Evolutionary conservation across 2,329 filamentous ascomycete species (phyloP).

Genomic region (Coniella vitis): DNA sequence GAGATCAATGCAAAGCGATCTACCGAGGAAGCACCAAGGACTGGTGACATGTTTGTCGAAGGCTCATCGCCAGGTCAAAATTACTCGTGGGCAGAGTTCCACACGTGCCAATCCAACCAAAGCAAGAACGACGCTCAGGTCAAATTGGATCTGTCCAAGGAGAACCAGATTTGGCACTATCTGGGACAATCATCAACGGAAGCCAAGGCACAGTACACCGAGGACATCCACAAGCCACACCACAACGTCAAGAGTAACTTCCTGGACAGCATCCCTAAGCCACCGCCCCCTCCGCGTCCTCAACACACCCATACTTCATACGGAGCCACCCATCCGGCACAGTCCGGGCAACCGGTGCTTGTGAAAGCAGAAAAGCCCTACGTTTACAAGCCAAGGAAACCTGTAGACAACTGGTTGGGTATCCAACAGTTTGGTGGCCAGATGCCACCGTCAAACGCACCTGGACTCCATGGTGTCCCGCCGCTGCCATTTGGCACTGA

Average conservation of each 20-base stretch:
- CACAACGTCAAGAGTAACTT: slow-evolving; percentile 67
- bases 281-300: slow-evolving; percentile 22
- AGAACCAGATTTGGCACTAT: slow-evolving; percentile 82
- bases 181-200: slow-evolving; percentile 82
- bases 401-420: slow-evolving; percentile 21
- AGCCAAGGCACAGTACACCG: slow-evolving; percentile 83
- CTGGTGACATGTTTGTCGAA: slow-evolving; percentile 61
- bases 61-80: slow-evolving; percentile 27
- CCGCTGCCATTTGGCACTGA: slow-evolving; percentile 22
- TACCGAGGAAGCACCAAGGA: slow-evolving; percentile 54
- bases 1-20: slow-evolving; percentile 61
- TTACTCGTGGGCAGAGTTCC: slow-evolving; percentile 74
- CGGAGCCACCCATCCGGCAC: slow-evolving; percentile 16
- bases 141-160: slow-evolving; percentile 65
- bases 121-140: slow-evolving; percentile 50
- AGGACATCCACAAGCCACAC: slow-evolving; percentile 54
- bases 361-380: slow-evolving; percentile 41
- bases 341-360: slow-evolving; percentile 8
- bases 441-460: slow-evolving; percentile 27
- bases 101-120: slow-evolving; percentile 45
- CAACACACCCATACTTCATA: slow-evolving; percentile 16
- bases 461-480: slow-evolving; percentile 4
- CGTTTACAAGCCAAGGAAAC: slow-evolving; percentile 43
- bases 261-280: slow-evolving; percentile 57
- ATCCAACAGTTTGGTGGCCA: slow-evolving; percentile 27